phyloP scores from a whole-genome alignment of 352 stramenopile genomes.

The Pythium dissotocum region DNA sequence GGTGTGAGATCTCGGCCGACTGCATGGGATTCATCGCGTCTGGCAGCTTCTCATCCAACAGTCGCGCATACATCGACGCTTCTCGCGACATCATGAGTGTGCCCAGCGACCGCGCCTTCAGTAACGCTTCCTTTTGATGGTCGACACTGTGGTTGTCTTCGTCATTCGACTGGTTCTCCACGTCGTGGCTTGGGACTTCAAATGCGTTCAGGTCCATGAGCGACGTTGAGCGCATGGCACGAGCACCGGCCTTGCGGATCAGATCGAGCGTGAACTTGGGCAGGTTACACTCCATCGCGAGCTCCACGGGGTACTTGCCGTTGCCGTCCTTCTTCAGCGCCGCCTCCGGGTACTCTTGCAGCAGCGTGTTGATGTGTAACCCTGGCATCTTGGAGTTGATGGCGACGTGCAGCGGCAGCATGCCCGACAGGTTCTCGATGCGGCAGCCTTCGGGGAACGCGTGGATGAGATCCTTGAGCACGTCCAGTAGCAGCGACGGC shows the following conservation, averaged over 20 bases:
- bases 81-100: conserved; percentile 44
- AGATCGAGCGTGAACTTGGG: conserved; percentile 73
- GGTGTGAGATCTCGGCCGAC: conserved; percentile 55
- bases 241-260: conserved; percentile 58
- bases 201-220: conserved; percentile 35
- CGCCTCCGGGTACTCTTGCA: conserved; percentile 43
- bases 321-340: conserved; percentile 57
- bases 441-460: conserved; percentile 59
- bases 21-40: conserved; percentile 46
- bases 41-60: conserved; percentile 41
- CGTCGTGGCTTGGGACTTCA: conserved; percentile 18
- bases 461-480: conserved; percentile 43
- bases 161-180: conserved; percentile 28
- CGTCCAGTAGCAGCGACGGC: conserved; percentile 43
- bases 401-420: conserved; percentile 82
- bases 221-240: conserved; percentile 41
- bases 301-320: conserved; percentile 59
- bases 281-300: conserved; percentile 59
- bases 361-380: conserved; percentile 56
- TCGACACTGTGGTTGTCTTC: conserved; percentile 16
- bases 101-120: conserved; percentile 53
- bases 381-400: conserved; percentile 67
- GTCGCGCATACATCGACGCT: conserved; percentile 39
- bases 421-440: conserved; percentile 74
- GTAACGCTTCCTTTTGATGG: conserved; percentile 33